Evolutionary conservation across 1,139 yeast genomes (phyloP).

Genomic region (Geotrichum histeridarum): DNA sequence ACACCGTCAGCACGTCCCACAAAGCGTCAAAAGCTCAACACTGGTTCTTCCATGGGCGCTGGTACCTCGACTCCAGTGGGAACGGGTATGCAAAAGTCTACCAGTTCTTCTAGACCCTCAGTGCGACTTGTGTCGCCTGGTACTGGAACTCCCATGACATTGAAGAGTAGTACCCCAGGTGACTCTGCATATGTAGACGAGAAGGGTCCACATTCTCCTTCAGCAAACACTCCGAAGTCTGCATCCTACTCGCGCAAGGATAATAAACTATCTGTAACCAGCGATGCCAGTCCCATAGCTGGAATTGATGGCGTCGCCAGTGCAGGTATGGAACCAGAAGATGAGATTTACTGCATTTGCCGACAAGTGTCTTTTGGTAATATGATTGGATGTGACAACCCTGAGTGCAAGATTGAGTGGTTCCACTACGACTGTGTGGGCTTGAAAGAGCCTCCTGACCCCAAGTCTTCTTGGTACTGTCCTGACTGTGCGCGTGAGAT

Average conservation of each 20-base stretch:
- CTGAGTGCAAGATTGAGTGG: constrained; percentile 80
- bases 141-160: constrained; percentile 35
- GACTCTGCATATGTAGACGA: constrained; percentile 20
- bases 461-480: constrained; percentile 42
- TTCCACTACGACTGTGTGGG: constrained; percentile 80
- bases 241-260: constrained; percentile 6
- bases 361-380: constrained; percentile 82
- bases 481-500: constrained; percentile 34
- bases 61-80: constrained; percentile 35
- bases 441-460: constrained; percentile 41
- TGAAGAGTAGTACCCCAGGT: constrained; percentile 17
- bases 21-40: constrained; percentile 26
- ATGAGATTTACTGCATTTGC: constrained; percentile 68
- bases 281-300: constrained; percentile 5
- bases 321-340: constrained; percentile 49
- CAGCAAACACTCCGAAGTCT: constrained; percentile 9
- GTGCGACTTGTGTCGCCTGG: constrained; percentile 51
- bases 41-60: constrained; percentile 35
- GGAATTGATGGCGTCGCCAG: constrained; percentile 5
- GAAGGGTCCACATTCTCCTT: constrained; percentile 48
- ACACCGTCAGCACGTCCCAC: constrained; percentile 24
- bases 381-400: constrained; percentile 89
- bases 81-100: constrained; percentile 48
- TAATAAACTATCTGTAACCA: neutral
- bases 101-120: constrained; percentile 41